Base-by-base conservation (phyloP, 768 basidiomycete species). In the Rhizopogon rudus region DNA sequence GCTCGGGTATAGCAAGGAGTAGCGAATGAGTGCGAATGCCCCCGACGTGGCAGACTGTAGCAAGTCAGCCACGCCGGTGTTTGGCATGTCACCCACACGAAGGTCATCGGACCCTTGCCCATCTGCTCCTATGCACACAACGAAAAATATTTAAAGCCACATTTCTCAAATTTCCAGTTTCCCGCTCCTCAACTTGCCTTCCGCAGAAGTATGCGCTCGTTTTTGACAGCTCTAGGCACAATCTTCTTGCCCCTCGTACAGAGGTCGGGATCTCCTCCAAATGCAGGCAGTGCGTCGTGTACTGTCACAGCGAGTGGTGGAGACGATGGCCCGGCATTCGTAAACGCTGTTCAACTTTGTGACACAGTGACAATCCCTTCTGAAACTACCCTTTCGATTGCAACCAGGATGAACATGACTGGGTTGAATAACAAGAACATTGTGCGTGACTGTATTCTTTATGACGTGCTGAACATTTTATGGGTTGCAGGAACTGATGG, bases 331-430 rank as follows among this genome's bases (percentile, higher is more conserved):
- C 78, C 81, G 0, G 69, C 69, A 10, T 75, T 83, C 56, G 58
- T 81, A 20, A 57, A 66, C 22, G 80, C 81, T 10, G 72, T 77
- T 54, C 65, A 68, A 52, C 63, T 68, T 22, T 80, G 75, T 59
- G 60, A 61, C 50, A 78, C 73, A 1, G 74, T 81, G 4, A 61
- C 66, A 2, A 72, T 84, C 46, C 80, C 81, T 0, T 62, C 67
- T 6, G 63, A 65, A 4, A 78, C 77, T 6, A 82, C 80, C 6
- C 68, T 84, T 48, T 80, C 75, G 31, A 80, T 84, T 53, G 71
- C 66, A 16, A 78, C 78, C 5, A 71, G 75, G 29, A 55, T 84
- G 63, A 76, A 83, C 58, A 83, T 80, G 77, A 84, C 81, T 1
- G 77, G 77, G 0, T 64, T 81, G 3, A 52, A 61, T 1, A 69